phyloP scores from a whole-genome alignment of 352 stramenopile genomes.

The Phytopythium mirpurense region DNA sequence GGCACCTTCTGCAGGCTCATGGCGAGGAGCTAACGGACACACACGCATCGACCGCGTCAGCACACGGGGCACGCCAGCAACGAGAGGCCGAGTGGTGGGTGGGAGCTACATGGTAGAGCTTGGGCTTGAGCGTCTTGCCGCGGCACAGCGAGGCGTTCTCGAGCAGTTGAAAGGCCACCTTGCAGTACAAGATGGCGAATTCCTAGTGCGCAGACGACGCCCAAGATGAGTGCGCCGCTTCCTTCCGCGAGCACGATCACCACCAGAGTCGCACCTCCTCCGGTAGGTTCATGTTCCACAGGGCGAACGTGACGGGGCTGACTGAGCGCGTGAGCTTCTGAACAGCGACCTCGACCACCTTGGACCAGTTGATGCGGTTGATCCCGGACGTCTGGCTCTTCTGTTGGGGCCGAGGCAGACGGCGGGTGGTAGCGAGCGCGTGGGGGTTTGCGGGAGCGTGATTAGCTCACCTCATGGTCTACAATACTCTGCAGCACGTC shows the following conservation, averaged over 20 bases:
- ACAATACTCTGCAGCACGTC: too few relatives aligned
- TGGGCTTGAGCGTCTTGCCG: constrained; percentile 52
- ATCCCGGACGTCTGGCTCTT: constrained; percentile 28
- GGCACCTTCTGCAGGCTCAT: constrained; percentile 55
- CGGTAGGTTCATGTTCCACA: constrained; percentile 79
- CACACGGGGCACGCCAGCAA: not conserved
- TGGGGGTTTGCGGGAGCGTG: too few relatives aligned
- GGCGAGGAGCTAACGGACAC: constrained; percentile 38
- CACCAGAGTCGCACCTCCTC: constrained; percentile 38
- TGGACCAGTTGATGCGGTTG: constrained; percentile 56
- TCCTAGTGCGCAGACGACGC: constrained; percentile 25
- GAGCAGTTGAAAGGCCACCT: constrained; percentile 59
- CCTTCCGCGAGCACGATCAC: not conserved
- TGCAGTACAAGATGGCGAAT: constrained; percentile 72
- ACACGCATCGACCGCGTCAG: not conserved
- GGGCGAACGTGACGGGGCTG: constrained; percentile 48
- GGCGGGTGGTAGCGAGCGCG: too few relatives aligned
- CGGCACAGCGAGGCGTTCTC: constrained; percentile 59
- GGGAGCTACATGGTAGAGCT: constrained; percentile 55
- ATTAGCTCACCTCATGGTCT: too few relatives aligned
- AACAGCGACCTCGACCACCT: constrained; percentile 56
- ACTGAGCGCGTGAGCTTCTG: constrained; percentile 58
- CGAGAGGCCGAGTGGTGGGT: not conserved
- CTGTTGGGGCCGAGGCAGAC: too few relatives aligned
- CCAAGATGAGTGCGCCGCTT: not conserved